Base-by-base conservation (phyloP, 2,329 filamentous ascomycete species). In the Neofusicoccum ribis region DNA sequence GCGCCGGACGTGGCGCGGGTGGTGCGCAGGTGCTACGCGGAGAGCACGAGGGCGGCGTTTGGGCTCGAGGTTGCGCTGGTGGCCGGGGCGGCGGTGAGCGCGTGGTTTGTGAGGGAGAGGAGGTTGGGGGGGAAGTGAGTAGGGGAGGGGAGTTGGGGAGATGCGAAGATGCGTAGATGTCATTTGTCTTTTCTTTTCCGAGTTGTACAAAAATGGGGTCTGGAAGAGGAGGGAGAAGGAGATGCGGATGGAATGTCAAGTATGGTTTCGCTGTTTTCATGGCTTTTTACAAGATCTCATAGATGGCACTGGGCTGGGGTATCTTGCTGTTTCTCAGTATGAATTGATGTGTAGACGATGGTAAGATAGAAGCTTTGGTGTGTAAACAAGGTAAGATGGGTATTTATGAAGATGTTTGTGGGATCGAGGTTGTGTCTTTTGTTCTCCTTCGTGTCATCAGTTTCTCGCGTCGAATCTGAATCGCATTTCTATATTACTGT, bases 11-110 rank as follows among this genome's bases (percentile, higher is more conserved):
- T 89, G 1, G 85, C 84, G 31, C 78, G 73, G 12, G 75, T 90
- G 12, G 90, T 94, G 3, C 83, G 86, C 43, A 77, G 79, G 34
- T 91, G 89, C 73, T 94, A 93, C 75, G 86, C 87, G 47, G 79
- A 78, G 70, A 83, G 85, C 46, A 84, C 81, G 6, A 80, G 81
- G 64, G 79, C 80, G 31, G 83, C 84, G 0, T 83, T 87, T 70
- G 77, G 71, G 2, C 78, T 87, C 37, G 77, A 84, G 72, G 74
- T 84, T 63, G 76, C 72, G 3, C 72, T 87, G n/a, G 82, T 85
- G 3, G 74, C 79, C 47, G 82, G 84, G 52, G 82, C 84, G 39
- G 78, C 79, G 3, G 49, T 80, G 0, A 76, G 75, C 65, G 77
- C 79, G 15, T 82, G 79, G 77, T 80, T 79, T 17, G 80, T 83